A percentile compares a stretch with the other conserved stretches of the same genome.
phyloP scores from a whole-genome alignment of 345 rosid species.

The Gynandropsis gynandra region DNA sequence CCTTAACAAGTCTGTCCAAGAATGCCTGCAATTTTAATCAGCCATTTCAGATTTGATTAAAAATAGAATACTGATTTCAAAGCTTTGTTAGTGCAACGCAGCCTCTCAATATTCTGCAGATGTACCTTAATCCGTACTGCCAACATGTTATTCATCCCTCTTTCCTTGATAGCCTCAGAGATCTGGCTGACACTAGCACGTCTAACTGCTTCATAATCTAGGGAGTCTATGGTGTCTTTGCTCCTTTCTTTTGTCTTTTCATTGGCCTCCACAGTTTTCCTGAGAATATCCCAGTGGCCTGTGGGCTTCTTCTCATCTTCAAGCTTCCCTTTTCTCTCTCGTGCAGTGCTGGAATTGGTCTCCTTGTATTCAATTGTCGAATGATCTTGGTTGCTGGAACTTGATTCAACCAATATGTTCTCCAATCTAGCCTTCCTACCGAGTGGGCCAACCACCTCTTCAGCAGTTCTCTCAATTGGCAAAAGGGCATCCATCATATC shows the following conservation, averaged over 20 bases:
- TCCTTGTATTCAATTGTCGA: conserved; percentile 24
- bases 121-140: conserved; percentile 80
- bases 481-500: conserved; percentile 24
- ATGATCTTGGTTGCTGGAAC: conserved; percentile 30
- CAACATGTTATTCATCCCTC: conserved; percentile 90
- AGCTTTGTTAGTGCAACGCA: conserved; percentile 9
- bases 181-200: conserved; percentile 43
- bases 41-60: conserved; percentile 11
- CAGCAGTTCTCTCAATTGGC: conserved; percentile 24
- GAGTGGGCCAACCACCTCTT: conserved; percentile 24
- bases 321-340: conserved; percentile 44
- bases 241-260: conserved; percentile 41
- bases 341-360: conserved; percentile 27
- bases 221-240: conserved; percentile 52
- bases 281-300: conserved; percentile 71
- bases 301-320: conserved; percentile 34
- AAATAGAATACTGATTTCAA: conserved; percentile 6
- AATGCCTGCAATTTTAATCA: conserved; percentile 58
- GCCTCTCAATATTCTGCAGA: background rate
- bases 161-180: conserved; percentile 56
- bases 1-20: conserved; percentile 53
- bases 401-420: conserved; percentile 28
- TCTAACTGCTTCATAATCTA: conserved; percentile 84
- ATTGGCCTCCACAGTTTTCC: conserved; percentile 43
- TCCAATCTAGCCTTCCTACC: conserved; percentile 22